Conservation (phyloP, 108 stramenopile genomes). For the Nitzschia sp. region DNA sequence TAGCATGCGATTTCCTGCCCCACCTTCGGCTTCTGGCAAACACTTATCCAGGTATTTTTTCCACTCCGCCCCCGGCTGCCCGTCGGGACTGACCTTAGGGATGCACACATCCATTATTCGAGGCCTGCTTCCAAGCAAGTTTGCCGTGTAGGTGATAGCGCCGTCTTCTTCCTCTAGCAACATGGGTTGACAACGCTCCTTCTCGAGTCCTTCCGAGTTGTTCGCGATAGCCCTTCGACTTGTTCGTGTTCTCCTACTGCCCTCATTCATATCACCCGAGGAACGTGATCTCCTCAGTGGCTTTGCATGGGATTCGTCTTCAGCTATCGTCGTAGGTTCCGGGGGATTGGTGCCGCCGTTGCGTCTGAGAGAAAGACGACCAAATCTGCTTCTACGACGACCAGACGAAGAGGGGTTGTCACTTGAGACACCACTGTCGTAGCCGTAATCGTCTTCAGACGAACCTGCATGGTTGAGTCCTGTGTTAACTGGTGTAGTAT, state of each 20-base stretch:
- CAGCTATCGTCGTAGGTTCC: neutral
- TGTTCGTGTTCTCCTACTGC: conserved; percentile 27
- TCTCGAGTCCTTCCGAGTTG: conserved; percentile 28
- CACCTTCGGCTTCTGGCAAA: conserved; percentile 6
- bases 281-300: conserved; percentile 23
- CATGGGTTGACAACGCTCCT: neutral
- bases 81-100: conserved; percentile 64
- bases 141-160: conserved; percentile 86
- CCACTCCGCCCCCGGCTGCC: conserved; percentile 48
- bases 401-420: conserved; percentile 15
- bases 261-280: conserved; percentile 18
- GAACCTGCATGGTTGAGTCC: neutral
- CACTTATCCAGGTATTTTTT: conserved; percentile 40
- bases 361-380: conserved; percentile 15
- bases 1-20: conserved; percentile 53
- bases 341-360: neutral
- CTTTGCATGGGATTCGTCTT: neutral
- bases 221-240: conserved; percentile 70
- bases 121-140: conserved; percentile 82
- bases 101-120: conserved; percentile 91
- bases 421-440: conserved; percentile 32
- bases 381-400: conserved; percentile 15
- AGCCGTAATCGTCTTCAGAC: conserved; percentile 37
- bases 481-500: neutral
- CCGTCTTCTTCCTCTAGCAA: conserved; percentile 72